phyloP scores from a whole-genome alignment of 371 early-diverging fungal genomes.

The Vairimorpha necatrix region DNA sequence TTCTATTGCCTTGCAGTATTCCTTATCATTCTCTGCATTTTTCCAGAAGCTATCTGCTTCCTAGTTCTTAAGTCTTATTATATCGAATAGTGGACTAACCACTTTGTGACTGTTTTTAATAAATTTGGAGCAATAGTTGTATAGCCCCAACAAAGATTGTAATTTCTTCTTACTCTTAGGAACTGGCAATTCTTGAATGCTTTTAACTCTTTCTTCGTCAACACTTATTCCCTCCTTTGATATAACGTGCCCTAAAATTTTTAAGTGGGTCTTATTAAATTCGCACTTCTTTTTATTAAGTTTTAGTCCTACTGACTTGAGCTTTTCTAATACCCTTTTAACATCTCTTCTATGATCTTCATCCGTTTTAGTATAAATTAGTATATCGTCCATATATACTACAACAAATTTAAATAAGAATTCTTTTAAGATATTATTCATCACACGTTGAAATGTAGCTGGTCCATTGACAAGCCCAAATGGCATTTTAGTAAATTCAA shows the following conservation, averaged over 20 bases:
- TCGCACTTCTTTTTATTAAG: slow-evolving; percentile 23
- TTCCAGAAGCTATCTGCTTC: neutral
- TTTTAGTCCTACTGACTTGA: neutral
- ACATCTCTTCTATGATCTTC: slow-evolving; percentile 26
- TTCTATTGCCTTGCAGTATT: neutral
- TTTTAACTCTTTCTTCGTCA: slow-evolving; percentile 19
- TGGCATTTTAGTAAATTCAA: slow-evolving; percentile 59
- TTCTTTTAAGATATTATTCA: slow-evolving; percentile 38
- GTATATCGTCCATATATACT: slow-evolving; percentile 39
- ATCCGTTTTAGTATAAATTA: slow-evolving; percentile 22
- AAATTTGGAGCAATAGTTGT: slow-evolving; percentile 35
- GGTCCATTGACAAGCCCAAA: slow-evolving; percentile 35
- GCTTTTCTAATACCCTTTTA: neutral
- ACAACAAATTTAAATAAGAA: slow-evolving; percentile 4
- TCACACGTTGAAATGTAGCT: slow-evolving; percentile 48
- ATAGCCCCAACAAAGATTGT: slow-evolving; percentile 27
- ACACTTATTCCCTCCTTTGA: neutral
- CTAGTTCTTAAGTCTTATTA: neutral
- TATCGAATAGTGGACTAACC: neutral
- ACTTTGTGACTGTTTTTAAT: neutral
- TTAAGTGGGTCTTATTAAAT: slow-evolving; percentile 17
- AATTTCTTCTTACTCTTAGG: slow-evolving; percentile 25
- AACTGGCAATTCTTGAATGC: neutral
- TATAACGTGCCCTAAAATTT: slow-evolving; percentile 31
- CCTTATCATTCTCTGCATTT: neutral